Evolutionary conservation across 139 green algal genomes (phyloP).

Genomic region (Astrephomene gubernaculifera): DNA sequence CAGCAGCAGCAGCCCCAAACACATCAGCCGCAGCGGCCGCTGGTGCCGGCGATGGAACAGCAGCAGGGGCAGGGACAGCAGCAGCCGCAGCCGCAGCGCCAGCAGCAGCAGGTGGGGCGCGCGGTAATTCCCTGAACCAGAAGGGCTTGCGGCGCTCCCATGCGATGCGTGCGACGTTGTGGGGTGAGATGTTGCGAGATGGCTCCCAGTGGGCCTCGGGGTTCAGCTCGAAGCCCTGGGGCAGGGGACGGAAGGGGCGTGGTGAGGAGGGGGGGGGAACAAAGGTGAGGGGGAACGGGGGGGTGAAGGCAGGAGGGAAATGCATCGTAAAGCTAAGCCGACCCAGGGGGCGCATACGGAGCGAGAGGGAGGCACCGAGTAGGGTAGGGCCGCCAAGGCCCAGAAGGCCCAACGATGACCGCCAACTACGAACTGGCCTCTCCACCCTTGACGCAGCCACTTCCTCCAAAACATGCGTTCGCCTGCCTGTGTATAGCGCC

Average conservation of each 20-base stretch:
- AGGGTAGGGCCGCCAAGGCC: background rate
- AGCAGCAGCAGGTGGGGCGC: too few species aligned
- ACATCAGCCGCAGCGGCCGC: too few species aligned
- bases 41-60: too few species aligned
- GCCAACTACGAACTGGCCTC: background rate
- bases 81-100: too few species aligned
- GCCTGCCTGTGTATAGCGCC: too few species aligned
- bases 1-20: too few species aligned
- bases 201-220: slow-evolving; percentile 4
- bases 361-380: background rate
- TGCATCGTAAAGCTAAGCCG: background rate
- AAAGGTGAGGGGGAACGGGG: background rate
- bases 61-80: too few species aligned
- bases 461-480: background rate
- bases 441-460: background rate
- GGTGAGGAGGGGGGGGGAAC: background rate
- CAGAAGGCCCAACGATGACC: background rate
- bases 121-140: background rate
- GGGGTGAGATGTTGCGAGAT: too few species aligned
- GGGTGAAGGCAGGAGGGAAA: background rate
- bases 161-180: background rate
- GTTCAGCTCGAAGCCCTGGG: background rate
- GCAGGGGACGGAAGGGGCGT: background rate
- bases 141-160: background rate
- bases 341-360: background rate